phyloP scores from a whole-genome alignment of 2,329 filamentous ascomycete genomes.

The Botrytis pseudocinerea region DNA sequence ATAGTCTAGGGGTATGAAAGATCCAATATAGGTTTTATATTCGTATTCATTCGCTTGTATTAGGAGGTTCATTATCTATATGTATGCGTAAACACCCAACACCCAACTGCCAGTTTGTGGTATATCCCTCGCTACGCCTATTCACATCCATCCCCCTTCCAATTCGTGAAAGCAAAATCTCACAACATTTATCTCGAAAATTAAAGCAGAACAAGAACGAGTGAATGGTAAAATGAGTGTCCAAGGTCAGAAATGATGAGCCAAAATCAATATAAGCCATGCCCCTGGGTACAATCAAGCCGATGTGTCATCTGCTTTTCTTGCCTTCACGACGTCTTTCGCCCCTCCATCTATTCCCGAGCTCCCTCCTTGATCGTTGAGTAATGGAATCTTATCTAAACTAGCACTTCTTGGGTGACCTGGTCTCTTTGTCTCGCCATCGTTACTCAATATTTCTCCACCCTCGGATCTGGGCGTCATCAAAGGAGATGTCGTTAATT shows the following conservation, averaged over 20 bases:
- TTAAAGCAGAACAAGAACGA: neutral
- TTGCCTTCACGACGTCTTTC: slow-evolving; percentile 51
- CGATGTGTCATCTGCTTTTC: slow-evolving; percentile 44
- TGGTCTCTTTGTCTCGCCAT: slow-evolving; percentile 7
- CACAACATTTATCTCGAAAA: neutral
- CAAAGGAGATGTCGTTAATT: slow-evolving; percentile 46
- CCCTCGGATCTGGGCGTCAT: slow-evolving; percentile 43
- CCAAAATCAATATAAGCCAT: neutral
- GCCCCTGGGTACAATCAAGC: slow-evolving; percentile 26
- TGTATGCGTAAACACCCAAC: neutral
- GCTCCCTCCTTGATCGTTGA: slow-evolving; percentile 50
- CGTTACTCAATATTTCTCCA: slow-evolving; percentile 22
- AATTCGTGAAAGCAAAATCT: neutral
- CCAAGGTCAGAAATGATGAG: neutral
- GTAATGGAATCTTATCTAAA: slow-evolving; percentile 58
- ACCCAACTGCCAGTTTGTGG: slow-evolving; percentile 10
- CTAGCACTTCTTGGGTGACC: slow-evolving; percentile 30
- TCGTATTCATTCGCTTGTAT: neutral
- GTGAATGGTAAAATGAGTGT: neutral
- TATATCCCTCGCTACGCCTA: slow-evolving; percentile 8
- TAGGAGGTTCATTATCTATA: neutral
- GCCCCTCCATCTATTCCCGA: slow-evolving; percentile 49
- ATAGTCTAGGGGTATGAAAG: neutral
- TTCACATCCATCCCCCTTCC: neutral
- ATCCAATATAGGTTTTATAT: neutral